Percentiles rank a stretch among this genome's conserved stretches.
phyloP scores from a whole-genome alignment of 1,284 basidiomycete species.

The Rhodotorula glutinis region DNA sequence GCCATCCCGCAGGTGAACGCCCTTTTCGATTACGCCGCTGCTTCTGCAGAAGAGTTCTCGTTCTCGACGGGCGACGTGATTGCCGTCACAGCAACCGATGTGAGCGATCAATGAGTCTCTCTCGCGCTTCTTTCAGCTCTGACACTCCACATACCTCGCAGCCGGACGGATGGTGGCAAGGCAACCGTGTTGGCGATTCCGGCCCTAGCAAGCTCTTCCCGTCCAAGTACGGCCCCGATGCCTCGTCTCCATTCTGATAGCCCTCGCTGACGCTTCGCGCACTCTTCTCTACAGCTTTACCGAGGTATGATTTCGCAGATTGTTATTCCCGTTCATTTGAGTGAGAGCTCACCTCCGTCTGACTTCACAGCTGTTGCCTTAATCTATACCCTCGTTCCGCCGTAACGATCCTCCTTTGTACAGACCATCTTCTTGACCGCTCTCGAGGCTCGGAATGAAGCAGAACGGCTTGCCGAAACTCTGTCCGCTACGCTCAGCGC shows the following conservation, averaged over 20 bases:
- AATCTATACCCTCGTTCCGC: not conserved
- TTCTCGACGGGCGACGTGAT: slow-evolving; percentile 44
- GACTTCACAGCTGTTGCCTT: slow-evolving; percentile 12
- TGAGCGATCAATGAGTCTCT: not conserved
- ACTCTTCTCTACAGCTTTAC: not conserved
- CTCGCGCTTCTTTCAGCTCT: not conserved
- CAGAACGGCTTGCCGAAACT: too few relatives aligned
- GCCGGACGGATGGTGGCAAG: slow-evolving; percentile 41
- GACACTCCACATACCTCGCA: not conserved
- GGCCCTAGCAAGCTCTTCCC: slow-evolving; percentile 33
- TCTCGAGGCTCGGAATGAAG: too few relatives aligned
- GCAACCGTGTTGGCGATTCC: slow-evolving; percentile 21
- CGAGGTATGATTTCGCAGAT: slow-evolving; percentile 5
- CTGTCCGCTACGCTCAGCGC: not conserved
- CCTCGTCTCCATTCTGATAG: not conserved
- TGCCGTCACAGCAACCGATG: slow-evolving; percentile 40
- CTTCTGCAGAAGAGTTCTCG: slow-evolving; percentile 68
- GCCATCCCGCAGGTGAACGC: slow-evolving; percentile 66
- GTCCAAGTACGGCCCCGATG: slow-evolving; percentile 25
- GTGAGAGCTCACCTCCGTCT: too few relatives aligned
- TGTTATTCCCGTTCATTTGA: too few relatives aligned
- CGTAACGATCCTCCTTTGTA: not conserved
- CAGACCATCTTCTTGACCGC: too few relatives aligned
- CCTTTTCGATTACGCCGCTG: slow-evolving; percentile 70
- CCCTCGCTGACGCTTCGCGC: too few relatives aligned